A percentile compares a stretch with the other conserved stretches of the same genome.
Conservation (phyloP, 306 rosid species). For the Glycine soja region DNA sequence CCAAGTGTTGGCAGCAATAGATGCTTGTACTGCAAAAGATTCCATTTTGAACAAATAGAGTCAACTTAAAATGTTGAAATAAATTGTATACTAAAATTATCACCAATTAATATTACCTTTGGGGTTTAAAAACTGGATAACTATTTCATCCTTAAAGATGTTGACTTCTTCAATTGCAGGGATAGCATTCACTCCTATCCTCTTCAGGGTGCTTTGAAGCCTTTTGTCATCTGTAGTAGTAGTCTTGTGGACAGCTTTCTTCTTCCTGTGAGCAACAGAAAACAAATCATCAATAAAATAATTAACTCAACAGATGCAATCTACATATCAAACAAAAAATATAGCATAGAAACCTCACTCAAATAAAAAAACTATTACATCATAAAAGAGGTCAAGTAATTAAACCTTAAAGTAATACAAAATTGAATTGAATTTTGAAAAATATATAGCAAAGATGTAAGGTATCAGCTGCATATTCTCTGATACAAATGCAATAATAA, state of each 20-base stretch:
- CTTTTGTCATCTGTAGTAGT: slow-evolving; percentile 88
- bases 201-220: slow-evolving; percentile 93
- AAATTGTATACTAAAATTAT: neutral
- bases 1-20: slow-evolving; percentile 95
- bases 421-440: neutral
- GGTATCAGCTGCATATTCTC: neutral
- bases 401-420: neutral
- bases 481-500: neutral
- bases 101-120: slow-evolving; percentile 57
- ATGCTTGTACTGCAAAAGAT: slow-evolving; percentile 82
- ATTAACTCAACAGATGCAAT: neutral
- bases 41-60: slow-evolving; percentile 10
- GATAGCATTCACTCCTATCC: slow-evolving; percentile 92
- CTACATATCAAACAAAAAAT: neutral
- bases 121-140: slow-evolving; percentile 83
- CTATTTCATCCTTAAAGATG: slow-evolving; percentile 90
- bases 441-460: neutral
- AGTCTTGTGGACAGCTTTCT: slow-evolving; percentile 98
- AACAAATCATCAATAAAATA: neutral
- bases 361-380: slow-evolving; percentile 1
- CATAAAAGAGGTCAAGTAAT: neutral
- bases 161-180: slow-evolving; percentile 95
- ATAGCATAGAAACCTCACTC: neutral
- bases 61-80: neutral
- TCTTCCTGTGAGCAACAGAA: slow-evolving; percentile 63